Evolutionary conservation across 192 early-diverging fungal genomes (phyloP), one percentile per base, ranked within the genome.

Genomic region (Pilaira anomala): DNA sequence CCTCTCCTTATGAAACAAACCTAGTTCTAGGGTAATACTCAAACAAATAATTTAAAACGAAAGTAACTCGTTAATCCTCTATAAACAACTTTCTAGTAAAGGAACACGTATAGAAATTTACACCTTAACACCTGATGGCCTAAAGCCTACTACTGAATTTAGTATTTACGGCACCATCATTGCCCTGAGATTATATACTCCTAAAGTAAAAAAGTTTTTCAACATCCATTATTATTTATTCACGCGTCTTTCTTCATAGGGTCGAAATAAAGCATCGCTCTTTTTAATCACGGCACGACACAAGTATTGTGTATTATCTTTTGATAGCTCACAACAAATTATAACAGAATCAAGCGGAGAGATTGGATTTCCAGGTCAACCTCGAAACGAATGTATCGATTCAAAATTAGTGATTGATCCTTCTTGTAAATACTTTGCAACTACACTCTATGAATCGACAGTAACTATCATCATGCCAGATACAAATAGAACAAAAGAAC

Each of bases 291-390:
- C 91, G 13, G 83, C 84, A 21, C 77, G 79, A 39, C 77, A 82
- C 71, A 80, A 92, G 54, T 88, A 86, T 68, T 79, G 83, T 1
- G 76, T 92, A 71, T 96, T 6, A 79, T 82, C n/a, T 91, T 86
- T 72, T 85, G 88, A 62, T 63, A 76, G 1, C 44, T 60, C 62
- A 33, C 53, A 79, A 22, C 64, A 75, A 52, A 54, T 75, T 13
- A 22, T 81, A 6, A 93, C 93, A 0, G 91, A 92, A 70, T 73
- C 81, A 33, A 76, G 71, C 13, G 90, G 87, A 42, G 78, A 83
- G 53, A 39, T 68, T 21, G 40, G 51, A 7, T 52, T 56, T 11
- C 63, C 63, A 28, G 86, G 80, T 6, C 73, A 79, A 33, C 76
- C 83, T 14, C 60, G 79, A 1, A 85, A 84, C 0, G 66, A 73